Conservation (phyloP, 192 early-diverging fungal species). For the Phycomyces nitens region DNA sequence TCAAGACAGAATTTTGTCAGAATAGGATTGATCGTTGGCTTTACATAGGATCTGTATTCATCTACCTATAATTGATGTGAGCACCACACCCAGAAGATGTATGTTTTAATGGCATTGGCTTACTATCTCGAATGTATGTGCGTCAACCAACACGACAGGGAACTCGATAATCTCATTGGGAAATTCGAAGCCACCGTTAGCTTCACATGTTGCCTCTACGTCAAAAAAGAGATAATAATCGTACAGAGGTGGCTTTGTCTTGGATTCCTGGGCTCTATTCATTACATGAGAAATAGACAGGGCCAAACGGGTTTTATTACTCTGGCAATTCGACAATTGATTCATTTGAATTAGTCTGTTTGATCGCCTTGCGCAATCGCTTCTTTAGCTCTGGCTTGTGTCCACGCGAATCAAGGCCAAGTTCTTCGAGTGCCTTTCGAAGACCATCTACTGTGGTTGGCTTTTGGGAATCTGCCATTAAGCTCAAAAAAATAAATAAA, state of each 20-base stretch:
- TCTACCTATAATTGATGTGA: slow-evolving; percentile 45
- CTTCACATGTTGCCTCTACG: slow-evolving; percentile 79
- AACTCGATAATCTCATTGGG: slow-evolving; percentile 87
- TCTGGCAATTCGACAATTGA: no score
- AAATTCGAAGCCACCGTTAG: slow-evolving; percentile 50
- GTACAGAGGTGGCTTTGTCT: slow-evolving; percentile 27
- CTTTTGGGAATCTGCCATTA: no score
- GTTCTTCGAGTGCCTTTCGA: slow-evolving; percentile 33
- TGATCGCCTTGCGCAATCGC: slow-evolving; percentile 40
- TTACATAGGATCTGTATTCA: slow-evolving; percentile 72
- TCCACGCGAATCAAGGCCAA: slow-evolving; percentile 47
- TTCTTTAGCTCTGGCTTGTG: slow-evolving; percentile 42
- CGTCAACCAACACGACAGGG: slow-evolving; percentile 70
- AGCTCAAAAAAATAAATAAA: no score
- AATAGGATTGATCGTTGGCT: slow-evolving; percentile 61
- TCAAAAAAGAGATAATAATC: slow-evolving; percentile 75
- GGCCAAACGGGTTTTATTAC: no score
- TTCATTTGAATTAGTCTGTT: slow-evolving; percentile 12
- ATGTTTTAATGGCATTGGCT: slow-evolving; percentile 12
- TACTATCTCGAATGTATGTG: slow-evolving; percentile 57
- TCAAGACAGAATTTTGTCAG: slow-evolving; percentile 71
- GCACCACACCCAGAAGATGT: slow-evolving; percentile 5
- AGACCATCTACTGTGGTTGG: slow-evolving; percentile 38
- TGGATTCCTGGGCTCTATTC: background rate
- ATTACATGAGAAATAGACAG: background rate